Base-by-base conservation (phyloP, 306 rosid species). In the Malus orientalis region DNA sequence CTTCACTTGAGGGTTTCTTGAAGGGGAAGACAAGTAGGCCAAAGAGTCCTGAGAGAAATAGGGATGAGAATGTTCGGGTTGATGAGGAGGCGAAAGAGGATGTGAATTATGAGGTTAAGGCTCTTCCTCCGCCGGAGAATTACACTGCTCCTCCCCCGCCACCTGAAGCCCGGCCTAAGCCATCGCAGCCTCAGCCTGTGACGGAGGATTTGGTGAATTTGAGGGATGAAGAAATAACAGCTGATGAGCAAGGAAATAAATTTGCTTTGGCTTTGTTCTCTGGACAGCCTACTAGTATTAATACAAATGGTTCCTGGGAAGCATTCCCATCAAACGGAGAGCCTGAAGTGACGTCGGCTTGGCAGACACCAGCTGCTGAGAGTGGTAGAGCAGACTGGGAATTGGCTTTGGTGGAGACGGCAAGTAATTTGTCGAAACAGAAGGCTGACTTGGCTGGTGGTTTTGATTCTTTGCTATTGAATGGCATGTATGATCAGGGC, bases 401-500 rank as follows among this genome's bases (percentile, higher is more conserved):
- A 77, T 57, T 93, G 84, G 87, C 93, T 78, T 81, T 93, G 90
- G 97, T 83, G 16, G 97, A 93, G 71, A 49, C 89, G 1, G 81
- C 44, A 66, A 85, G 93, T 69, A 90, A 87, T 67, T 74, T 93
- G 51, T 82, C 90, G 0, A 93, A 67, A 75, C 96, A 90, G 76
- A 93, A 89, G 67, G 90, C 91, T 53, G 85, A 82, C 62, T 77
- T 93, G 85, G 97, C 80, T 8, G 98, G 98, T 40, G 96, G 97
- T 15, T 88, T 93, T 58, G 93, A 93, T 82, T 81, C 96, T 8
- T 66, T 93, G 71, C 69, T 93, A 15, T 81, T 91, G 79, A 91
- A 86, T 81, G 98, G 97, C n/a, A 91, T 93, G 93, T 93, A 88
- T 78, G 97, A 93, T 85, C 93, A 91, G 71, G 98, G 93, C 25